Conservation (phyloP, 2,329 filamentous ascomycete genomes). For the Blastomyces emzantsi region DNA sequence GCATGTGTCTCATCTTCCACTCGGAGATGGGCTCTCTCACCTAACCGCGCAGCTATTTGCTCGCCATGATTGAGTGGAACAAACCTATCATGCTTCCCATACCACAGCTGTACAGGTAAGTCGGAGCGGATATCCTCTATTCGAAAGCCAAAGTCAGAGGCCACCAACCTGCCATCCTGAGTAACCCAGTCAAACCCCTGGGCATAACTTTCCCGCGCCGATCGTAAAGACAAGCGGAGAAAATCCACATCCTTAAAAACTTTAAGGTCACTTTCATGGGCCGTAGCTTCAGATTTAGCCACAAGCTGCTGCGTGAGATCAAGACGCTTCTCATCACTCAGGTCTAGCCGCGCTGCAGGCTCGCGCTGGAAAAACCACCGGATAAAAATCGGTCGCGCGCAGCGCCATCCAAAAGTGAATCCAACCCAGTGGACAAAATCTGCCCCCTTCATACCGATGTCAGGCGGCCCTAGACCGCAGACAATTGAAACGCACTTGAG, state of each 20-base stretch:
- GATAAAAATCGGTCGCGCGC: slow-evolving; percentile 15
- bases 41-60: slow-evolving; percentile 25
- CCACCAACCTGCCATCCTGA: slow-evolving; percentile 26
- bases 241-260: slow-evolving; percentile 20
- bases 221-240: slow-evolving; percentile 19
- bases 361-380: slow-evolving; percentile 24
- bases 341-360: slow-evolving; percentile 23
- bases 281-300: background rate
- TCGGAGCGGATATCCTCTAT: slow-evolving; percentile 30
- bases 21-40: slow-evolving; percentile 23
- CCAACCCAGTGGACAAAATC: slow-evolving; percentile 21
- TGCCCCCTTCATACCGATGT: slow-evolving; percentile 29
- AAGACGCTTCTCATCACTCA: slow-evolving; percentile 27
- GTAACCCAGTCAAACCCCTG: slow-evolving; percentile 26
- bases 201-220: slow-evolving; percentile 20
- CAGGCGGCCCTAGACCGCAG: slow-evolving; percentile 28
- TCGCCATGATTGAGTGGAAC: slow-evolving; percentile 29
- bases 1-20: slow-evolving; percentile 30
- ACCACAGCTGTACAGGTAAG: slow-evolving; percentile 31
- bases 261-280: slow-evolving; percentile 20
- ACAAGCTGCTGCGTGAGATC: slow-evolving; percentile 16
- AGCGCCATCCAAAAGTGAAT: slow-evolving; percentile 26
- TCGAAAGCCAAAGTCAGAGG: slow-evolving; percentile 26
- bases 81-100: slow-evolving; percentile 27
- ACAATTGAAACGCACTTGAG: slow-evolving; percentile 34